phyloP scores from a whole-genome alignment of 306 rosid genomes.

The Quercus suber region DNA sequence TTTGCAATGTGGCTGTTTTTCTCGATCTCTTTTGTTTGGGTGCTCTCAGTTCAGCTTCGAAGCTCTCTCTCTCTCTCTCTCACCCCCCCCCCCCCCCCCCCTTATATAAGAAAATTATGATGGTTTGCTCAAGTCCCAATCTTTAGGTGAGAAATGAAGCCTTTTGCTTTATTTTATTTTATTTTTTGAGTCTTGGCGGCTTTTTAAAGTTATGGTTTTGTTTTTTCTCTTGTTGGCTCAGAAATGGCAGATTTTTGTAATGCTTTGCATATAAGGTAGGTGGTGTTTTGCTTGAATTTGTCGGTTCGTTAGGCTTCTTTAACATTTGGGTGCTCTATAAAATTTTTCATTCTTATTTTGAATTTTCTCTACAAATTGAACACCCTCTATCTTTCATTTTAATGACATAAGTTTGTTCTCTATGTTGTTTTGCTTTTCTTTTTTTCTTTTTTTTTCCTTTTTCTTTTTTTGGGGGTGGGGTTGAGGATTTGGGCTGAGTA shows the following conservation, averaged over 20 bases:
- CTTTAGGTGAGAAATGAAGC: not conserved
- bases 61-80: slow-evolving; percentile 3
- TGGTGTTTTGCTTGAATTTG: slow-evolving; percentile 6
- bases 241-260: not conserved
- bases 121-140: not conserved
- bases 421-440: not conserved
- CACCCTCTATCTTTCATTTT: not conserved
- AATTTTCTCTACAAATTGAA: slow-evolving; percentile 14
- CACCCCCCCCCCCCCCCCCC: not conserved
- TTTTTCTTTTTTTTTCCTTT: not conserved
- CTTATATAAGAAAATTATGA: not conserved
- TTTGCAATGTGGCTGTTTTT: slow-evolving; percentile 38
- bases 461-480: not conserved
- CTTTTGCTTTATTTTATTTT: not conserved
- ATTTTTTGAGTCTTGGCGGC: not conserved
- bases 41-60: slow-evolving; percentile 20
- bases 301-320: slow-evolving; percentile 11
- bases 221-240: not conserved
- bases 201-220: not conserved
- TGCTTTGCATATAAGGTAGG: not conserved
- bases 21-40: slow-evolving; percentile 26
- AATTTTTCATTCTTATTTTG: not conserved
- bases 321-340: not conserved
- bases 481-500: too few relatives aligned
- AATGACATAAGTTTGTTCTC: slow-evolving; percentile 8